Evolutionary conservation across 805 yeast species (phyloP), one percentile per base, ranked within the genome.

Genomic region (Yamadazyma sp.): DNA sequence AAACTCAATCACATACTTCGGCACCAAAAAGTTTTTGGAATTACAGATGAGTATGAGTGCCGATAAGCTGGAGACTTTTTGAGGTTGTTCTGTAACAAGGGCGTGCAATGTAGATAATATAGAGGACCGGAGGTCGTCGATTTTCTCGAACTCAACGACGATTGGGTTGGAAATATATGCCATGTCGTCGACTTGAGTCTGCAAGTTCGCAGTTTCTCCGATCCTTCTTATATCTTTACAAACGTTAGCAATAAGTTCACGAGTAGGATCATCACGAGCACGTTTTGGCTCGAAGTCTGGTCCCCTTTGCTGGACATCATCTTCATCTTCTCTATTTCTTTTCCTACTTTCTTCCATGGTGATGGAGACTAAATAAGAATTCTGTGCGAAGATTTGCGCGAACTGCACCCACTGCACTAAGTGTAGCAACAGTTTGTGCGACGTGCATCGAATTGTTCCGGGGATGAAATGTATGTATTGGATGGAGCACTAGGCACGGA

Each of bases 21-120:
- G 91, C 28, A 86, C 80, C 25, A 75, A 65, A 23, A 76, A 73
- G 57, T 78, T 79, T 41, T 73, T 73, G 16, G 83, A 68, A 60
- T 84, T 82, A 32, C 86, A 79, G 15, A 80, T 66, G 51, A 82
- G 73, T 4, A 89, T 63, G 47, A 88, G 67, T 6, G 81, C 78
- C 18, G 88, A 75, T 40, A 91, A 60, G n/a, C 81, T 75, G 10
- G 82, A 78, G 42, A 83, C 75, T 57, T 90, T 93, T 46, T 90
- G 95, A 0, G 99, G 98, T 59, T 91, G 96, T 59, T 93, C 98
- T 19, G 76, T 62, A 8, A 83, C 70, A 29, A 85, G 74, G 2
- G 95, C 86, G 38, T 74, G 73, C 17, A 89, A 54, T 2, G 86
- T 84, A 33, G 73, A 70, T 42, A 86, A 61, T 14, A 86, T 64